Evolutionary conservation across 441 rosid species (phyloP), one percentile per base, ranked within the genome.

Genomic region (Hypseocharis bilobata): DNA sequence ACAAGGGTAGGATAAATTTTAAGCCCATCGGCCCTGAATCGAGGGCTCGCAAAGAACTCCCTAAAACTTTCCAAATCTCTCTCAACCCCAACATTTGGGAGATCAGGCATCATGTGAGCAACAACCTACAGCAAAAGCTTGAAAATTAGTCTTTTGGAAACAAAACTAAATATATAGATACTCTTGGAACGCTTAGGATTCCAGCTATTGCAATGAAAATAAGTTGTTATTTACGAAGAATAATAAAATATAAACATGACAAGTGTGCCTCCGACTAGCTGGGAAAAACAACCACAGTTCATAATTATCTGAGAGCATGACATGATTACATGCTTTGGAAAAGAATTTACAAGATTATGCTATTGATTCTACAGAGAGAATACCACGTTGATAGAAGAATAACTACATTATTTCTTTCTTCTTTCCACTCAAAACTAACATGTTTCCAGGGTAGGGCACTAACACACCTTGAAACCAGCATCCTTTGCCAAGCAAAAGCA

Each of bases 21-120:
- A 64, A 93, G 92, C 51, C 97, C 99, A 82, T 93, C 99, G 16
- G 96, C 96, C 79, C 99, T 84, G 78, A 93, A 93, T 13, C 62
- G 86, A 27, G 99, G 97, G 78, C 93, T 88, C 83, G 91, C 97
- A 6, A 93, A 93, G 80, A 93, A 93, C 82, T 93, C 99, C 70
- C 76, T 72, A 71, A 93, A 93, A 75, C 97, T 91, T 82, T 91
- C 99, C 83, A 93, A 66, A 81, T 93, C 99, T 77, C 96, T 87
- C 86, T 93, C 96, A 68, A 91, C 89, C 45, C 97, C 97, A 77
- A 93, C 99, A 81, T 91, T 93, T 17, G 99, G 97, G 70, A 93
- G 99, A 80, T 93, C 97, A 16, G 97, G 97, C 97, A 91, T 93
- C 99, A 93, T 93, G 74, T 93, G 99, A 64, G 99, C 97, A 80